These are phyloP conservation scores for Thelonectria rubi DNA, from an alignment of 2,329 filamentous ascomycete species.

Conservation along the genomic window DNA sequence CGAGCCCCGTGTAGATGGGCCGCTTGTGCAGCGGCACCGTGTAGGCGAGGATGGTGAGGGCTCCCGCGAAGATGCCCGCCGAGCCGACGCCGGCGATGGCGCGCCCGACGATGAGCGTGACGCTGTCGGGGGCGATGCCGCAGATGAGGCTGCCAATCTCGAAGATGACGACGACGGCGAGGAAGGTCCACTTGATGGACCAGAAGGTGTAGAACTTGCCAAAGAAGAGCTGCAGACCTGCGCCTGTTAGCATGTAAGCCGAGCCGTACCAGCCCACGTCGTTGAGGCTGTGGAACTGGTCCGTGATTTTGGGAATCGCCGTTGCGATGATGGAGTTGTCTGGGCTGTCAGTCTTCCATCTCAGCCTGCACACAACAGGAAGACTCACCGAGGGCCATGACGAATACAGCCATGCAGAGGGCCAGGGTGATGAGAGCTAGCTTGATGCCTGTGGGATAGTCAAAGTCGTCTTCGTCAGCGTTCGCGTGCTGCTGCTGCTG, in stretches of 20 bases:
- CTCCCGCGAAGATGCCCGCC: slow-evolving; percentile 58
- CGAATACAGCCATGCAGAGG: slow-evolving; percentile 51
- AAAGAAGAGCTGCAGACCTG: slow-evolving; percentile 52
- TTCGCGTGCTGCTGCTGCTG: background rate
- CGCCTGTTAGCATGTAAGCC: slow-evolving; percentile 53
- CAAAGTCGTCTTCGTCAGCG: slow-evolving; percentile 21
- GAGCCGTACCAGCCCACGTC: slow-evolving; percentile 62
- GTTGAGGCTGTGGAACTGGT: slow-evolving; percentile 53
- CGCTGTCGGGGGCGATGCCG: slow-evolving; percentile 45
- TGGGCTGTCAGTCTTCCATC: slow-evolving; percentile 44
- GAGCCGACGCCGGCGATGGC: slow-evolving; percentile 52
- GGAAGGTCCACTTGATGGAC: slow-evolving; percentile 53
- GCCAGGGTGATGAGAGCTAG: slow-evolving; percentile 50
- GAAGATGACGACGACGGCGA: slow-evolving; percentile 51
- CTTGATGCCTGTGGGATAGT: slow-evolving; percentile 40
- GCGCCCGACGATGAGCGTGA: slow-evolving; percentile 48
- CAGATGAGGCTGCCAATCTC: slow-evolving; percentile 56
- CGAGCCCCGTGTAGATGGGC: slow-evolving; percentile 50
- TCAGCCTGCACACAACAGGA: slow-evolving; percentile 3
- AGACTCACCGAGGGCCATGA: slow-evolving; percentile 51
- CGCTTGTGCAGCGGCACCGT: slow-evolving; percentile 47
- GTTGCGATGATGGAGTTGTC: slow-evolving; percentile 55
- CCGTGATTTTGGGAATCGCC: slow-evolving; percentile 55
- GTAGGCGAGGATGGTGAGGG: slow-evolving; percentile 53
- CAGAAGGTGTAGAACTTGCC: slow-evolving; percentile 58